Conservation (phyloP, 441 rosid species). For the California macrophylla region DNA sequence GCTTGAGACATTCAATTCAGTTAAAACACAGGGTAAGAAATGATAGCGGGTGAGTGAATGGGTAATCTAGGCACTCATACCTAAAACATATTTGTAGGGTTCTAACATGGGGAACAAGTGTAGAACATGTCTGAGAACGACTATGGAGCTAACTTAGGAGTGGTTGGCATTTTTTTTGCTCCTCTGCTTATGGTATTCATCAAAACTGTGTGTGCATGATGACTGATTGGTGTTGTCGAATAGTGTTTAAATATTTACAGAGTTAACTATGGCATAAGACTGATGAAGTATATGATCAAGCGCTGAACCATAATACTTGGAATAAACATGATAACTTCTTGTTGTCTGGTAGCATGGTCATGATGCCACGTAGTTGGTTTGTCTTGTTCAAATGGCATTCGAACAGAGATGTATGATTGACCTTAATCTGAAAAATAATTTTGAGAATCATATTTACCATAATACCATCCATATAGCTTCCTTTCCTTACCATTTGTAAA, state of each 20-base stretch:
- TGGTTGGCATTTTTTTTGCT: not conserved
- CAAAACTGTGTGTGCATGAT: not conserved
- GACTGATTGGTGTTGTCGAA: not conserved
- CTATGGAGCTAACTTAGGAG: not conserved
- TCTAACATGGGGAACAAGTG: not conserved
- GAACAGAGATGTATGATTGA: not conserved
- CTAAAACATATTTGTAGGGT: not conserved
- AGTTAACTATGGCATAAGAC: not conserved
- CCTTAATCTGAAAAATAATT: not conserved
- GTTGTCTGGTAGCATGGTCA: not conserved
- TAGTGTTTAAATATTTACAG: not conserved
- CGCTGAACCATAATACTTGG: not conserved
- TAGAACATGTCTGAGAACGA: not conserved
- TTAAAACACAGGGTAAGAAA: not conserved
- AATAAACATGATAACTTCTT: not conserved
- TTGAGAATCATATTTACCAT: not conserved
- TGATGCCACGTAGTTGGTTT: not conserved
- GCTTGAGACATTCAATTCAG: not conserved
- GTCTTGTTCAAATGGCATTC: not conserved
- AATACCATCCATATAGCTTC: not conserved
- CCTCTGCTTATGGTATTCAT: not conserved
- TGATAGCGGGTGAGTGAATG: not conserved
- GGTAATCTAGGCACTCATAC: not conserved
- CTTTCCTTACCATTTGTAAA: not conserved
- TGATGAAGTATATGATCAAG: not conserved